Base-by-base conservation (phyloP, 352 stramenopile genomes). In the Phytophthora agathidicida region DNA sequence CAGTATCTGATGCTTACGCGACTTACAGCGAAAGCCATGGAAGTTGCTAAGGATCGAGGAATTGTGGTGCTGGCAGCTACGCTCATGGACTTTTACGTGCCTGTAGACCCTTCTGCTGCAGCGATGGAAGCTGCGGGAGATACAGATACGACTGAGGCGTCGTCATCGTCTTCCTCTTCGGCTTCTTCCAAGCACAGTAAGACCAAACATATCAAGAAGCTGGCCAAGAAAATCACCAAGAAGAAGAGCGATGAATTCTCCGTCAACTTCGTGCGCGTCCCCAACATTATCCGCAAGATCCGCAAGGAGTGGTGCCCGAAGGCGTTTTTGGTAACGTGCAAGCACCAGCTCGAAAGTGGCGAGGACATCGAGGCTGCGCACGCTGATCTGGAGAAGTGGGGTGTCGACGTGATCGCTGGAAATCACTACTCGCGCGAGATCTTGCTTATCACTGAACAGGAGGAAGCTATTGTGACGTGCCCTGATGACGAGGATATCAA, bases 31-130 rank as follows among this genome's bases (percentile, higher is more conserved):
- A 61, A 80, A 41, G 78, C 77, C 9, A 76, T 94, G 39, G 53
- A 81, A 32, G 65, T 60, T 5, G 81, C 77, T 11, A 85, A 85
- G 39, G 79, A 83, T 35, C 81, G 82, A 31, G 81, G 60, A 6
- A 79, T 94, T 35, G 76, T 92, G 36, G 69, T 94, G 54, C 58
- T 94, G 9, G 84, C 82, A 0, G 86, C 83, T 6, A 91, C 77
- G 4, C 80, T 94, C 42, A 89, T 90, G 73, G 78, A 94, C 60
- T 94, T 92, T 36, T 91, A 93, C 65, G 81, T 92, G 8, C 76
- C 57, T 23, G 42, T 75, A 13, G 66, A 71, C 9, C 39, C 55
- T 65, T 37, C 61, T 42, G 47, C 42, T 14, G 42, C 55, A 49
- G 28, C 50, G 5, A 44, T 10, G n/a, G 57, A 57, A 37, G 17